Evolutionary conservation across 2,329 filamentous ascomycete species (phyloP).

Genomic region (Colletotrichum tabaci): DNA sequence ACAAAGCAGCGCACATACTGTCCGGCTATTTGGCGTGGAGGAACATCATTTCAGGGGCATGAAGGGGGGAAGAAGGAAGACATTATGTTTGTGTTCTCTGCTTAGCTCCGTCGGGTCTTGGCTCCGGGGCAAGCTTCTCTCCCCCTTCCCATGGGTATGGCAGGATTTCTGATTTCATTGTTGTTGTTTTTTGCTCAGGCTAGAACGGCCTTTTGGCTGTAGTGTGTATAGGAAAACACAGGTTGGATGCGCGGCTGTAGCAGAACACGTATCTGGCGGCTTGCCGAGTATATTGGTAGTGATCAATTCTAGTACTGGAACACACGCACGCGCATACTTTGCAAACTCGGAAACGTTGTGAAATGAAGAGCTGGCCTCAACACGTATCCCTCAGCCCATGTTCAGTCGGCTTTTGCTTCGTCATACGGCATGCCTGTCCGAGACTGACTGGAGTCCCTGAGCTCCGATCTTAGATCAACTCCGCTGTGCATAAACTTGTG

Average conservation of each 20-base stretch:
- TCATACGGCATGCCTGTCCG: not conserved
- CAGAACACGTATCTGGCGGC: constrained; percentile 14
- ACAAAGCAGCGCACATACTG: constrained; percentile 42
- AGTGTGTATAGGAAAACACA: constrained; percentile 23
- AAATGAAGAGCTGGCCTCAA: not conserved
- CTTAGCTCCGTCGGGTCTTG: not conserved
- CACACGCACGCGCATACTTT: constrained; percentile 7
- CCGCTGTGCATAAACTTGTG: not conserved
- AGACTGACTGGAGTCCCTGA: not conserved
- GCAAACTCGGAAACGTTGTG: not conserved
- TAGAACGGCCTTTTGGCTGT: constrained; percentile 5
- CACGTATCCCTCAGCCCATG: too few species aligned
- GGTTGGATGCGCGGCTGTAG: constrained; percentile 24
- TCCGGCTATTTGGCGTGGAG: constrained; percentile 26
- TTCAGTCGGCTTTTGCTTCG: too few species aligned
- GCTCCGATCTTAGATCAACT: not conserved
- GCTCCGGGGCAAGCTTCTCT: constrained; percentile 2
- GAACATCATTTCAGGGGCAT: constrained; percentile 18
- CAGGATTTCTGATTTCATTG: constrained; percentile 6
- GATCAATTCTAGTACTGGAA: constrained; percentile 35
- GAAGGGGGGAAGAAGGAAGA: not conserved
- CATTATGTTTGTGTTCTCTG: constrained; percentile 7
- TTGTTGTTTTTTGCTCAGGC: not conserved
- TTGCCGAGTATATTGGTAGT: constrained; percentile 21
- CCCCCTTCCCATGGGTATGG: constrained; percentile 12